Evolutionary conservation across 2,329 filamentous ascomycete species (phyloP), one percentile per base, ranked within the genome.

Genomic region (Coniochaeta ligniaria): DNA sequence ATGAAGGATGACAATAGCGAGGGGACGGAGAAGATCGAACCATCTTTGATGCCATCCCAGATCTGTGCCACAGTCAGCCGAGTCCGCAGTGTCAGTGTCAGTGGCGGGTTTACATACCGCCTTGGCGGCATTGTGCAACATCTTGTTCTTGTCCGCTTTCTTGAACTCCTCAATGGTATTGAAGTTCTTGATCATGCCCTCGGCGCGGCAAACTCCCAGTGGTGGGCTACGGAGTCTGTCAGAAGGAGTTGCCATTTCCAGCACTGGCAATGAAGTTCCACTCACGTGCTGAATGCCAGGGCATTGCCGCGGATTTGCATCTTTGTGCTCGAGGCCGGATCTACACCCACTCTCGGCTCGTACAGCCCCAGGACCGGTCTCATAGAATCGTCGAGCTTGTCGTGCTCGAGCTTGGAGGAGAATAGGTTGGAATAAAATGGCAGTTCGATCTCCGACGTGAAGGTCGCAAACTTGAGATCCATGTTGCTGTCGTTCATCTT

Each of bases 11-110:
- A 87, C 20, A 99, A 85, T 2, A 98, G 83, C 5, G 94, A 97
- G 2, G 95, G 95, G 58, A 94, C 91, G 11, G 92, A 95, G 76
- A 96, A 98, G 67, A 99, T 96, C 45, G 91, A 96, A 61, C 93
- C 94, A 75, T 99, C 95, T 66, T 92, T 89, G 70, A 99, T 97
- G 28, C 95, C 94, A 74, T 98, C 92, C 94, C 94, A 98, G 63
- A 99, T 92, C 89, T 96, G 71, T 35, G 17, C 41, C 47, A 17
- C 17, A 17, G 60, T 77, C 57, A 75, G 71, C 52, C 24, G 2
- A 31, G 54, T 22, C 35, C 47, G 24, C 3, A 28, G 12, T 17
- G 47, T 12, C 11, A n/a, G 36, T 6, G 55, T 31, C n/a, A 14
- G n/a, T 31, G 55, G 38, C 17, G 5, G 6, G 12, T 2, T 31